Conservation (phyloP, 768 basidiomycete species). For the Lactifluus volemus region DNA sequence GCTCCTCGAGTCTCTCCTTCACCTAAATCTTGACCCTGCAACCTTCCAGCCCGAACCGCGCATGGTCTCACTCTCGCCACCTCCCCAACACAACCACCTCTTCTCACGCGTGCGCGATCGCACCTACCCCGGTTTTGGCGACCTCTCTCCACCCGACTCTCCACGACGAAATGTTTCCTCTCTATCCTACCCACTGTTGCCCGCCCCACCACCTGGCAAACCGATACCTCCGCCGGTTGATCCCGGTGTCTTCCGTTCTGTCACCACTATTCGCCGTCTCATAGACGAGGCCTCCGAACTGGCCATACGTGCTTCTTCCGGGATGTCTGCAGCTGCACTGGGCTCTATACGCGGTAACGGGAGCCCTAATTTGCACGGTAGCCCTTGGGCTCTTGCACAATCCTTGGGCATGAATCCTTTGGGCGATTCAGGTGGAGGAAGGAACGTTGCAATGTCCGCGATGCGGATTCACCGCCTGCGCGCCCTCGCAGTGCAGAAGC, state of each 20-base stretch:
- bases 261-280: slow-evolving; percentile 64
- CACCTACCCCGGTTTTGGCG: slow-evolving; percentile 34
- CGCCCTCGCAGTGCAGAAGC: slow-evolving; percentile 76
- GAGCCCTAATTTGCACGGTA: slow-evolving; percentile 31
- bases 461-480: slow-evolving; percentile 75
- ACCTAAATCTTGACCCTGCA: slow-evolving; percentile 68
- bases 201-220: slow-evolving; percentile 50
- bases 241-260: slow-evolving; percentile 76
- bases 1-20: slow-evolving; percentile 71
- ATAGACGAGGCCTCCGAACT: slow-evolving; percentile 89
- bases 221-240: slow-evolving; percentile 82
- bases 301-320: slow-evolving; percentile 80
- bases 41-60: slow-evolving; percentile 44
- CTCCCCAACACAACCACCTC: slow-evolving; percentile 23
- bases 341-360: slow-evolving; percentile 48
- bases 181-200: slow-evolving; percentile 38
- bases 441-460: slow-evolving; percentile 77
- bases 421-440: slow-evolving; percentile 46
- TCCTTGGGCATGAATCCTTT: slow-evolving; percentile 53
- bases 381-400: slow-evolving; percentile 56
- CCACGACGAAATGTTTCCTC: slow-evolving; percentile 25
- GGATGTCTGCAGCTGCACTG: slow-evolving; percentile 66
- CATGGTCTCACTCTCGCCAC: slow-evolving; percentile 30
- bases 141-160: slow-evolving; percentile 31
- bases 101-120: slow-evolving; percentile 34